A percentile compares a stretch with the other conserved stretches of the same genome.
These are phyloP conservation scores for Circinella minor DNA, from an alignment of 371 early-diverging fungal genomes.

Conservation along the genomic window DNA sequence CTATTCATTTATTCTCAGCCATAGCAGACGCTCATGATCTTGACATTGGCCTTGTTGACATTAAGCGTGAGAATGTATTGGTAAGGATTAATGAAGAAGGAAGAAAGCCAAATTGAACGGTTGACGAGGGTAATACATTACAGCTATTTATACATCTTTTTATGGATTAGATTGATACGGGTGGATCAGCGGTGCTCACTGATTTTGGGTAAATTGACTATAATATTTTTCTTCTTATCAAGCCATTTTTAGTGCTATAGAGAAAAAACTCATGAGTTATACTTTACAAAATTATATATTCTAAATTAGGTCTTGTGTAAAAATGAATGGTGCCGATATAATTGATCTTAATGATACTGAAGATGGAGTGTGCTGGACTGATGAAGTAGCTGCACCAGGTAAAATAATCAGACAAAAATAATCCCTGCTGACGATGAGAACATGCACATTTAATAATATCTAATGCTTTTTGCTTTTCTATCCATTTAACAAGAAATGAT, in stretches of 20 bases:
- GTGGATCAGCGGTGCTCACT: conserved; percentile 38
- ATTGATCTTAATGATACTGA: conserved; percentile 12
- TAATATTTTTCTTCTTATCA: too few species aligned
- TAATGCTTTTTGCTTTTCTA: neutral
- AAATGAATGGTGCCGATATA: conserved; percentile 23
- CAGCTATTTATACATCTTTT: neutral
- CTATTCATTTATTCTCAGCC: conserved; percentile 38
- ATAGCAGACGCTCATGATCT: conserved; percentile 36
- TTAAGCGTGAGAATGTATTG: conserved; percentile 45
- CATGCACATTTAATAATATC: neutral
- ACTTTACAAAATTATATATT: neutral
- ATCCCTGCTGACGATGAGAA: too few species aligned
- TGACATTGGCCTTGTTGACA: conserved; percentile 41
- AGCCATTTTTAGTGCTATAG: too few species aligned
- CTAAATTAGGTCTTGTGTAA: conserved; percentile 33
- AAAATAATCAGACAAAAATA: neutral
- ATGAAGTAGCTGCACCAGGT: conserved; percentile 40
- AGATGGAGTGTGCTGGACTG: conserved; percentile 34
- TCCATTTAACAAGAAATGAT: conserved; percentile 28
- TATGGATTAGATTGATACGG: conserved; percentile 22
- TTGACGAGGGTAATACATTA: neutral
- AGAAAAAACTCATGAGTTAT: too few species aligned
- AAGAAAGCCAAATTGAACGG: neutral
- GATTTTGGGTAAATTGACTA: conserved; percentile 37
- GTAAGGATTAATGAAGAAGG: conserved; percentile 17